Base-by-base conservation (phyloP, 331 rosid species). In the Stylosanthes scabra region DNA sequence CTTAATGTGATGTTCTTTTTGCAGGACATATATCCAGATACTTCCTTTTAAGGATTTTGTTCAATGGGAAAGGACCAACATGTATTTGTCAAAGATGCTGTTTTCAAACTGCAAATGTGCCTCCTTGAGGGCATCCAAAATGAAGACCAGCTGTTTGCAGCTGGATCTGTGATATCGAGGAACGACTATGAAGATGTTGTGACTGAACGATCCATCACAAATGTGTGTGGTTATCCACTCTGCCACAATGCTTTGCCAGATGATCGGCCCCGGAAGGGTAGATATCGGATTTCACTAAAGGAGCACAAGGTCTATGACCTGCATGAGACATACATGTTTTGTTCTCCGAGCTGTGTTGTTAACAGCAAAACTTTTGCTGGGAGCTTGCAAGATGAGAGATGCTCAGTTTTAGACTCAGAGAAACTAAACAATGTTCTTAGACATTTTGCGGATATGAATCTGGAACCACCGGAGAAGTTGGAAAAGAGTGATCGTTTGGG, bases 291-390 rank as follows among this genome's bases (percentile, higher is more conserved):
- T 69, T 88, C 99, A 1, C 72, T 90, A 29, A 90, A 83, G 90
- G 95, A 91, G 69, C 96, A 94, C 79, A 89, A 83, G 82, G 90
- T 91, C 74, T 89, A 89, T 77, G 93, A 94, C 66, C 87, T 89
- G 3, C 80, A 86, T 0, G 99, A 94, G 89, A 85, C 89, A 2
- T 86, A 84, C 71, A 78, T 85, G 86, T 94, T 78, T 72, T 91
- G 96, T 86, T 89, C 97, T 34, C 83, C 91, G 3, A 65, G 55
- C 39, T 94, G 99, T 70, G 73, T 90, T 28, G 65, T 86, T 79
- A 81, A 82, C 46, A 91, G 97, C 84, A 81, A 85, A 80, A 79
- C 86, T 31, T 94, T 90, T 82, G 56, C 80, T 37, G 87, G 74
- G 70, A 76, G 82, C 76, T 81, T 91, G 87, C 83, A 80, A 75